phyloP scores from a whole-genome alignment of 2,329 filamentous ascomycete genomes.

The Ophiocordyceps robertsii region DNA sequence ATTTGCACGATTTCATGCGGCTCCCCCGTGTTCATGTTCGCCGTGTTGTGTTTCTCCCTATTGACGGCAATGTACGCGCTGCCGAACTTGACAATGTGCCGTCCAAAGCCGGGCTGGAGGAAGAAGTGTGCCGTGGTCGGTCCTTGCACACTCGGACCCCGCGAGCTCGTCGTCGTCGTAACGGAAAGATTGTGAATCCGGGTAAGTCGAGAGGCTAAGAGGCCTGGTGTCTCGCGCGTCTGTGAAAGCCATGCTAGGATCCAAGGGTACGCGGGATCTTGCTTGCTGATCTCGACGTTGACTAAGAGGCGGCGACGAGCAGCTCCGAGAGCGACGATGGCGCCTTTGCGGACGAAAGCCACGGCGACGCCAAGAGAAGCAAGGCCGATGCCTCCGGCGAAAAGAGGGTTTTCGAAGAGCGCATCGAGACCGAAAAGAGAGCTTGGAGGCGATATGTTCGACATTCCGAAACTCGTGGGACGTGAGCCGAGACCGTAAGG shows the following conservation, averaged over 20 bases:
- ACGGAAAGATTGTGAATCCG: constrained; percentile 47
- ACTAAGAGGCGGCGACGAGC: constrained; percentile 79
- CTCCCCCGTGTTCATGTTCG: constrained; percentile 68
- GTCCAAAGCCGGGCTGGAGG: constrained; percentile 80
- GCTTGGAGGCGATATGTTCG: constrained; percentile 14
- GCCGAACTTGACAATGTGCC: constrained; percentile 75
- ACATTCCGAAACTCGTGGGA: constrained; percentile 12
- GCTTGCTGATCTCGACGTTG: constrained; percentile 88
- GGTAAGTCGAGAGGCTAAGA: constrained; percentile 42
- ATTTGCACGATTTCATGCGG: constrained; percentile 91
- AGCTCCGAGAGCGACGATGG: constrained; percentile 58
- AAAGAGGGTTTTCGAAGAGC: constrained; percentile 50
- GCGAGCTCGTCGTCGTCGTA: constrained; percentile 44
- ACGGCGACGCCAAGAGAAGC: constrained; percentile 75
- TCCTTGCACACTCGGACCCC: constrained; percentile 45
- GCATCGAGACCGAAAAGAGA: constrained; percentile 37
- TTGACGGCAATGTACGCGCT: constrained; percentile 80
- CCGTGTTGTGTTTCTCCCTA: constrained; percentile 72
- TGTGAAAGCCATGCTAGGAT: constrained; percentile 88
- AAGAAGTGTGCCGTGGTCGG: constrained; percentile 69
- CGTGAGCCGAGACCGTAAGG: background rate
- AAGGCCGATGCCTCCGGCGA: constrained; percentile 71
- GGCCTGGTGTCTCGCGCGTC: constrained; percentile 53
- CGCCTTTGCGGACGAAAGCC: constrained; percentile 66
- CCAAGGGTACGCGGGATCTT: constrained; percentile 89